phyloP scores from a whole-genome alignment of 2,329 filamentous ascomycete genomes.

The Pezicula neosporulosa region DNA sequence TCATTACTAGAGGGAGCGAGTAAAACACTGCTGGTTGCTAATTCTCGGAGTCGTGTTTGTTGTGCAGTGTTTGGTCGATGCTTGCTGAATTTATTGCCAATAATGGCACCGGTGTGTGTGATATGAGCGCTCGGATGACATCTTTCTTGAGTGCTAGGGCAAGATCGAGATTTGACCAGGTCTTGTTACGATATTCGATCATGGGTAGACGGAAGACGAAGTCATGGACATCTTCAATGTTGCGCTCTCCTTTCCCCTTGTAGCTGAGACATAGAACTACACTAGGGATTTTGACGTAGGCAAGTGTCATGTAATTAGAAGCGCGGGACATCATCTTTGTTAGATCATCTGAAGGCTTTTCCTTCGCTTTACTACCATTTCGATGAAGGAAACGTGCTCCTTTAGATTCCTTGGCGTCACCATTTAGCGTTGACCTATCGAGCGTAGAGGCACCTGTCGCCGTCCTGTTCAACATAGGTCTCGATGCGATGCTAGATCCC shows the following conservation, averaged over 20 bases:
- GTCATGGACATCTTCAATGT: conserved; percentile 94
- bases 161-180: conserved; percentile 96
- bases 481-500: conserved; percentile 17
- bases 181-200: conserved; percentile 97
- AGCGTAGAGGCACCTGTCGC: conserved; percentile 17
- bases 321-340: conserved; percentile 95
- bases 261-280: conserved; percentile 95
- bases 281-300: conserved; percentile 90
- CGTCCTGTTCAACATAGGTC: conserved; percentile 20
- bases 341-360: conserved; percentile 77
- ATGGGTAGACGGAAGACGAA: conserved; percentile 95
- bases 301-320: conserved; percentile 95
- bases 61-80: conserved; percentile 80
- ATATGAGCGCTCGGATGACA: conserved; percentile 89
- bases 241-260: conserved; percentile 93
- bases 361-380: conserved; percentile 46
- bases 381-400: conserved; percentile 50
- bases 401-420: conserved; percentile 29
- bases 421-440: conserved; percentile 22
- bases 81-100: conserved; percentile 94
- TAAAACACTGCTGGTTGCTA: conserved; percentile 61
- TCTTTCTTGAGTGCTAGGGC: conserved; percentile 91
- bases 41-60: conserved; percentile 73
- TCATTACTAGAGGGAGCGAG: conserved; percentile 25
- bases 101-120: conserved; percentile 92